phyloP scores from a whole-genome alignment of 1,284 basidiomycete species.

The Anthracocystis setariae region DNA sequence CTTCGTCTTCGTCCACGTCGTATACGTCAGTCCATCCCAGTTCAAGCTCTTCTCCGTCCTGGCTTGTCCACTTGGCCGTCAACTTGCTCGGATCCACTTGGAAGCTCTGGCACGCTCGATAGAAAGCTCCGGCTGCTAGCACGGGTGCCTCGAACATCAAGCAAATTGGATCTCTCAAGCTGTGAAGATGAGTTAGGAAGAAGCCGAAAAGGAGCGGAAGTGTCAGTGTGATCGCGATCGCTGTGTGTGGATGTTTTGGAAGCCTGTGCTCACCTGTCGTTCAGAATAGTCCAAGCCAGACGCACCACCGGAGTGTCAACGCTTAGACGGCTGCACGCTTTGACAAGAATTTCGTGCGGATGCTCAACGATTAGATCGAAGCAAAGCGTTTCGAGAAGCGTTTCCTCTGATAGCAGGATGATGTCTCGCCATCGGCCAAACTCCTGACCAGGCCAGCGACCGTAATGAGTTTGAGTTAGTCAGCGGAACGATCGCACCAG shows the following conservation, averaged over 20 bases:
- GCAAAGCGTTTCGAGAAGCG: conserved; percentile 84
- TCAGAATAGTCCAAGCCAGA: conserved; percentile 57
- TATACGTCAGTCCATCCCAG: conserved; percentile 58
- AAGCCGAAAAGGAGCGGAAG: background rate
- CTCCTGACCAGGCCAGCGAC: conserved; percentile 27
- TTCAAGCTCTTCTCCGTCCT: conserved; percentile 18
- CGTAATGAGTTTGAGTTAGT: background rate
- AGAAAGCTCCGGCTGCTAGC: conserved; percentile 61
- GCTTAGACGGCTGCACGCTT: conserved; percentile 49
- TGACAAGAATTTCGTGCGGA: conserved; percentile 73
- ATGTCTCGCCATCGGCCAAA: conserved; percentile 74
- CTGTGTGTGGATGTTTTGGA: background rate
- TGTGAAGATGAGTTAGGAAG: background rate
- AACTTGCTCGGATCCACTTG: conserved; percentile 45
- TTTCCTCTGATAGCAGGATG: conserved; percentile 83
- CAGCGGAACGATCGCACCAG: no score
- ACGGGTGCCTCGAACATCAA: conserved; percentile 62
- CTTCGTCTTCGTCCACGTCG: conserved; percentile 61
- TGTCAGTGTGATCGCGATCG: background rate
- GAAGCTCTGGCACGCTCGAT: conserved; percentile 49
- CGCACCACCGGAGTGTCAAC: conserved; percentile 47
- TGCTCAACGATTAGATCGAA: conserved; percentile 88
- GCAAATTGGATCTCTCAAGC: conserved; percentile 54
- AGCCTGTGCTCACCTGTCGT: conserved; percentile 38
- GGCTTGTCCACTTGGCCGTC: conserved; percentile 23